Evolutionary conservation across 495 filamentous ascomycete species (phyloP).

Genomic region (Xylaria nigripes): DNA sequence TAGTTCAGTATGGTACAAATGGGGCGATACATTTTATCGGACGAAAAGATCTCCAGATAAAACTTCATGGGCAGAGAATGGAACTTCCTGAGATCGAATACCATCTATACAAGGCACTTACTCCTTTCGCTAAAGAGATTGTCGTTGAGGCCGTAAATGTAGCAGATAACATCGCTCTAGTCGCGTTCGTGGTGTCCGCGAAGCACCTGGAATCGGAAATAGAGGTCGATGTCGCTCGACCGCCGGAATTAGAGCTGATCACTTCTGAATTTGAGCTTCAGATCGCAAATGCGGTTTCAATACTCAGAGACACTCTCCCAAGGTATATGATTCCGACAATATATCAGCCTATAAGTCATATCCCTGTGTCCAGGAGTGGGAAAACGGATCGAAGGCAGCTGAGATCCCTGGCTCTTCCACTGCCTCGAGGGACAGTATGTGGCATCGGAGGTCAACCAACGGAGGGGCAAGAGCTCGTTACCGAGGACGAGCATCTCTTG

Average conservation of each 20-base stretch:
- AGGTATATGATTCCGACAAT: constrained; percentile 46
- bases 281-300: constrained; percentile 2
- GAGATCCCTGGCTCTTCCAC: constrained; percentile 3
- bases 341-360: constrained; percentile 38
- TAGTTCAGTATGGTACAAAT: constrained; percentile 36
- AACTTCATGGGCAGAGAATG: constrained; percentile 24
- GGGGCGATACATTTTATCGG: constrained; percentile 13
- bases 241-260: not conserved
- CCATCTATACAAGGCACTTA: not conserved
- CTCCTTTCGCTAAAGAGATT: constrained; percentile 6
- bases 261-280: too few species aligned
- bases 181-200: not conserved
- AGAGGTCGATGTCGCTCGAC: not conserved
- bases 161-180: not conserved
- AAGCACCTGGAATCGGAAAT: too few species aligned
- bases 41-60: constrained; percentile 23
- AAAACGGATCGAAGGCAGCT: constrained; percentile 43
- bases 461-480: too few species aligned
- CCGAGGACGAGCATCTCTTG: not conserved
- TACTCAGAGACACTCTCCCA: too few species aligned
- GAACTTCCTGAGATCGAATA: constrained; percentile 25
- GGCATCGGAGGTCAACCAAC: too few species aligned
- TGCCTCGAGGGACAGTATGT: too few species aligned
- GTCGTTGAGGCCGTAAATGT: not conserved
- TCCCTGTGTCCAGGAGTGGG: constrained; percentile 41